Conservation (phyloP, 169 alveolate genomes). For the Prorocentrum cordatum region DNA sequence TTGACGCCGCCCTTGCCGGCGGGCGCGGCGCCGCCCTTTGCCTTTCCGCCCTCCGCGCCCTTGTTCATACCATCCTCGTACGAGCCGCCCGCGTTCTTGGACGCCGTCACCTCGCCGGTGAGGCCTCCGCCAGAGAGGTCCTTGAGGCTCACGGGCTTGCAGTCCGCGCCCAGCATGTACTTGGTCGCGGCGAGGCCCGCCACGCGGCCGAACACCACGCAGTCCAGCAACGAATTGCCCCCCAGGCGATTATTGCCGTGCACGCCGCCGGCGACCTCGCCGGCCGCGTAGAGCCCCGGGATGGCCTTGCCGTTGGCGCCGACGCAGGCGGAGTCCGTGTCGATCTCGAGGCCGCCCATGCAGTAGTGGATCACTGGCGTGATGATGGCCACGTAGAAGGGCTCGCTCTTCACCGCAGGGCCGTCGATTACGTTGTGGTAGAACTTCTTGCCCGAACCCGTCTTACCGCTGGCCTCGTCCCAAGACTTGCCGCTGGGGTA, state of each 20-base stretch:
- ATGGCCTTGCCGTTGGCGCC: conserved; percentile 2
- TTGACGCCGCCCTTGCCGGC: conserved; percentile 17
- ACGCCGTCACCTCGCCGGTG: conserved; percentile 4
- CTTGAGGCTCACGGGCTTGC: conserved; percentile 4
- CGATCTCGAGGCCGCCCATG: conserved; percentile 43
- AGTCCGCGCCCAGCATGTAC: conserved; percentile 43
- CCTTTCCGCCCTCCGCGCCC: conserved; percentile 5
- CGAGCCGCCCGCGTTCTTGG: conserved; percentile 8
- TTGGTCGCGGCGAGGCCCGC: conserved; percentile 70
- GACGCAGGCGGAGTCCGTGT: conserved; percentile 24
- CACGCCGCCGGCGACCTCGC: conserved; percentile 67
- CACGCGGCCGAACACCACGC: conserved; percentile 76
- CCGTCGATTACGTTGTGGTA: conserved; percentile 67
- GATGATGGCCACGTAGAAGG: conserved; percentile 46
- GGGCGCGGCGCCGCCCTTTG: conserved; percentile 16
- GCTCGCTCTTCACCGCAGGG: conserved; percentile 53
- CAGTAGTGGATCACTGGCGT: conserved; percentile 57
- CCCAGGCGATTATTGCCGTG: conserved; percentile 75
- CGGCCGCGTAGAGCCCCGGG: conserved; percentile 49
- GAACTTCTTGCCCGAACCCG: conserved; percentile 71
- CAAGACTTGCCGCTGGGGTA: conserved; percentile 73
- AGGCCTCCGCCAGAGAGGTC: conserved; percentile 13
- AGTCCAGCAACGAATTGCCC: conserved; percentile 76
- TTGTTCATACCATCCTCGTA: conserved; percentile 9
- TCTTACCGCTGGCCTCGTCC: conserved; percentile 56